Evolutionary conservation across 2,329 filamentous ascomycete genomes (phyloP), one percentile per base, ranked within the genome.

Genomic region (Geosmithia morbida): DNA sequence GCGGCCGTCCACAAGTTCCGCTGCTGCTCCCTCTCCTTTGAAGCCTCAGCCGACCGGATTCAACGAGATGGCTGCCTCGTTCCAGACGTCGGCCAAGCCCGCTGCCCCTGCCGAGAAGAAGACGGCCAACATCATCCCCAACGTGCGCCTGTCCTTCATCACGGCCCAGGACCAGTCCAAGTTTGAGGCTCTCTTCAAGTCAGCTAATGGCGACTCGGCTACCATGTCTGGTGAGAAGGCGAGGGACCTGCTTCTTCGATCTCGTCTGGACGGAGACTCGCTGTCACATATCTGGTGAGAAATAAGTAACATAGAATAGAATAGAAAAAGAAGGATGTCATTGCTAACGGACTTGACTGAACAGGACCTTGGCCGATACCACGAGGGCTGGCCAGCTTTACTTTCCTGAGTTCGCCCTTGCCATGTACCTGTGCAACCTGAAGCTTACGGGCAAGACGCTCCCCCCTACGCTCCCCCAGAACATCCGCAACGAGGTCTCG

Each of bases 391-490:
- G 92, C 43, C 89, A 96, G 64, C 77, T 98, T 30, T 84, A 96
- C 60, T 98, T 98, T 61, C 92, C 92, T 41, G 92, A 98, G 66
- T 98, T 98, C 54, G 92, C 92, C 7, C 72, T 98, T 49, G 87
- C 92, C 51, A 97, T 98, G 92, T 98, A 98, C 57, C 78, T 98
- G 30, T 98, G 92, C 72, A 98, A 97, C 60, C 61, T 98, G 55
- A 92, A 84, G 62, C 72, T 97, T 49, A 92, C 87, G 1, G 87
- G 88, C 50, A 95, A 94, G 65, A 71, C 81, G 1, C 66, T 98
- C 20, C 92, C 92, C 0, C 59, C 72, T 2, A 64, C 61, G 6
- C 72, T 98, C 10, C 92, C 92, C 0, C 88, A 96, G 30, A 83
- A 79, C 50, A 82, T 98, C 53, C 85, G 81, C 68, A 98, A 98